Conservation (phyloP, 305 asterid species). For the Fraxinus baroniana region DNA sequence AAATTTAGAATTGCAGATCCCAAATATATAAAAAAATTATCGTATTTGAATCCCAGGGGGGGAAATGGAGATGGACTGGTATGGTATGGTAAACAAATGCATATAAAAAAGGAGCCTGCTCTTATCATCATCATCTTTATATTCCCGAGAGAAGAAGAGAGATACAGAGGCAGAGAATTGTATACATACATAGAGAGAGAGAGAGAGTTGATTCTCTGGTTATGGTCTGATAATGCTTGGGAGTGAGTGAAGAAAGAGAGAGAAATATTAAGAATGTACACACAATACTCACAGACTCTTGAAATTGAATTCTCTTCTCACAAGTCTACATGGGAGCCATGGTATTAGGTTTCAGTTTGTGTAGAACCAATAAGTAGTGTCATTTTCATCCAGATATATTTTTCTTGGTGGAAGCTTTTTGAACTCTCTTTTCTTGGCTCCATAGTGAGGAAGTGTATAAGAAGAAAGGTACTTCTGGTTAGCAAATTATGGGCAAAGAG, state of each 20-base stretch:
- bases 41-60: conserved; percentile 17
- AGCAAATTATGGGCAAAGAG: conserved; percentile 43
- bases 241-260: conserved; percentile 49
- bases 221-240: conserved; percentile 40
- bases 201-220: conserved; percentile 8
- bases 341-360: conserved; percentile 10
- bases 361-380: conserved; percentile 18
- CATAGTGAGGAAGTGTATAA: background rate
- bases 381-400: conserved; percentile 37
- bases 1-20: conserved; percentile 44
- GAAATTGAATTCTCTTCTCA: background rate
- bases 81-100: background rate
- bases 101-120: conserved; percentile 32
- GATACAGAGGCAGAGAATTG: background rate
- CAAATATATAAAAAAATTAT: conserved; percentile 18
- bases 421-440: background rate
- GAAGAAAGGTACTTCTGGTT: background rate
- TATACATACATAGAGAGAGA: background rate
- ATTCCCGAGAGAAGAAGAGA: conserved; percentile 38
- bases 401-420: background rate
- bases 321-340: background rate
- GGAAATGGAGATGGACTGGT: background rate
- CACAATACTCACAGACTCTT: background rate
- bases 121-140: conserved; percentile 44
- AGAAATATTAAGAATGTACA: conserved; percentile 24